Percentiles rank a stretch among this genome's conserved stretches.
Evolutionary conservation across 371 early-diverging fungal species (phyloP).

Genomic region (Paraphysoderma sedebokerense): DNA sequence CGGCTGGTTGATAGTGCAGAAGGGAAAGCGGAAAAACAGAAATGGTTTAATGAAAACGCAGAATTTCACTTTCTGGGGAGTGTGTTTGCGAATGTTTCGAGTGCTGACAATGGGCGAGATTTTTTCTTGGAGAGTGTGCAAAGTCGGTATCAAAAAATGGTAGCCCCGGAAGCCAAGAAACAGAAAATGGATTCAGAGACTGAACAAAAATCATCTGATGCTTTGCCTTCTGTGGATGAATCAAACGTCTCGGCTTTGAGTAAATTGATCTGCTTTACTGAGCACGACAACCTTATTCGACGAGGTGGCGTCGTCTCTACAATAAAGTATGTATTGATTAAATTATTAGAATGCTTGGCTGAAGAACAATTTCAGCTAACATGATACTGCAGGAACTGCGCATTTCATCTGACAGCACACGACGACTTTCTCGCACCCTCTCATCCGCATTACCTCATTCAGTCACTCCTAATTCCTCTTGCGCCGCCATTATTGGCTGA

Average conservation of each 20-base stretch:
- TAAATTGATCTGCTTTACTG: conserved; percentile 68
- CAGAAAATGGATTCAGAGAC: no score
- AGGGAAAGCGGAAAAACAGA: conserved; percentile 10
- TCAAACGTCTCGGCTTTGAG: conserved; percentile 54
- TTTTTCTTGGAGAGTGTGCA: not conserved
- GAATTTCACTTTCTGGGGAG: conserved; percentile 70
- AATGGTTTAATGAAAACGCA: conserved; percentile 61
- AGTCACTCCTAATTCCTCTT: not conserved
- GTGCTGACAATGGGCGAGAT: conserved; percentile 2
- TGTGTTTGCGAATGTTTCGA: conserved; percentile 79
- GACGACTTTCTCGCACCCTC: not conserved
- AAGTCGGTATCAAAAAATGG: no score
- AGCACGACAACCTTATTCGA: conserved; percentile 62
- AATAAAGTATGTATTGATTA: conserved; percentile 39
- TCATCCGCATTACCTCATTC: not conserved
- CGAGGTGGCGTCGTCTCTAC: conserved; percentile 71
- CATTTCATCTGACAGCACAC: not conserved
- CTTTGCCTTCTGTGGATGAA: no score
- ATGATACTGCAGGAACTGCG: no score
- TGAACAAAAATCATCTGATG: no score
- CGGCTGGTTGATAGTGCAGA: not conserved
- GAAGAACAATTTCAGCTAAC: no score
- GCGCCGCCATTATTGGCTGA: not conserved
- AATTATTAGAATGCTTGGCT: not conserved
- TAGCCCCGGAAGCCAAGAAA: no score